phyloP scores from a whole-genome alignment of 176 grass and related monocot species.

The Guadua angustifolia region DNA sequence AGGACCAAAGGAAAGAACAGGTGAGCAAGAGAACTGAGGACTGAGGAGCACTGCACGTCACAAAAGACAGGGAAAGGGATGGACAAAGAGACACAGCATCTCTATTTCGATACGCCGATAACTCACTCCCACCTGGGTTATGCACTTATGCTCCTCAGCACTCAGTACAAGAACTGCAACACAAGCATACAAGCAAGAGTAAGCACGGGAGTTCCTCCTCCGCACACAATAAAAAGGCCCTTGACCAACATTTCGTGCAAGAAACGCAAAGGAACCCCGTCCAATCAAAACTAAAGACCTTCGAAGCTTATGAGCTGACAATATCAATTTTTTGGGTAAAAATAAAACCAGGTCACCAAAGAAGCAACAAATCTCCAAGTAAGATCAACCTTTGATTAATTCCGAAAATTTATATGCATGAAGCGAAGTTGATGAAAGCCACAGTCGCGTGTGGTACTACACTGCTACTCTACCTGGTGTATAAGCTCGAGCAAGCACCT shows the following conservation, averaged over 20 bases:
- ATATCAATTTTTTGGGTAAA: not conserved
- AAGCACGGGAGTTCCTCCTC: not conserved
- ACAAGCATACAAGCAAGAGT: not conserved
- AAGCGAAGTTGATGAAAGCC: no score
- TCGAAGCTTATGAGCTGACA: not conserved
- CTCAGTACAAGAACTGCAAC: not conserved
- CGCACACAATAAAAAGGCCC: not conserved
- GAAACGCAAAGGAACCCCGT: not conserved
- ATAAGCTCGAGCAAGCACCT: no score
- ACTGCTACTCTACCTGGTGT: no score
- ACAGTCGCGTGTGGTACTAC: no score
- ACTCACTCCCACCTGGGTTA: not conserved
- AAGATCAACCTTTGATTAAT: not conserved
- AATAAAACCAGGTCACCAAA: not conserved
- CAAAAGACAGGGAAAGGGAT: constrained; percentile 23
- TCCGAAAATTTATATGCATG: no score
- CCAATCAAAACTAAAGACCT: not conserved
- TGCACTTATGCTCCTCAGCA: constrained; percentile 12
- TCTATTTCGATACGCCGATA: not conserved
- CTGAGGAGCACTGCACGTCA: not conserved
- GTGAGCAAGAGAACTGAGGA: not conserved
- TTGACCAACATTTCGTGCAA: constrained; percentile 18
- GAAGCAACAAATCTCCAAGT: not conserved
- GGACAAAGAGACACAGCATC: not conserved
- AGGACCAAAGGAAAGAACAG: not conserved